Conservation (phyloP, 768 basidiomycete species). For the Mycena belliarum region DNA sequence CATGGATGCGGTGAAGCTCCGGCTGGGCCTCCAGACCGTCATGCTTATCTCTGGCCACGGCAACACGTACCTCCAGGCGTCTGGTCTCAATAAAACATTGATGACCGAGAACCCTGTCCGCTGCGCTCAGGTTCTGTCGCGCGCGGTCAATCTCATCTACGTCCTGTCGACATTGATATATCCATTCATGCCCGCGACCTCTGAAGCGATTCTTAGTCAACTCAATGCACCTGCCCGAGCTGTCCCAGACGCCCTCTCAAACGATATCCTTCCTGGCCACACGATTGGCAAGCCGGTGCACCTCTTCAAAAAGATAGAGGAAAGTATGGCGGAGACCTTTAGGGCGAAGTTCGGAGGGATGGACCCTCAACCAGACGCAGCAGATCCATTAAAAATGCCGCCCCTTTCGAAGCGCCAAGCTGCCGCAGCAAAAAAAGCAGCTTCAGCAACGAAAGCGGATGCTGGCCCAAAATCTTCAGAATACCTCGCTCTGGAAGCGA, state of each 20-base stretch:
- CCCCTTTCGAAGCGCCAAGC: conserved; percentile 60
- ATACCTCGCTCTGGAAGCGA: conserved; percentile 68
- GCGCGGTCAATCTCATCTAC: conserved; percentile 93
- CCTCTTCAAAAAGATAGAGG: conserved; percentile 93
- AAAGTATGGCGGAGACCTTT: conserved; percentile 85
- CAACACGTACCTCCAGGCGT: conserved; percentile 92
- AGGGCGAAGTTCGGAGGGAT: conserved; percentile 76
- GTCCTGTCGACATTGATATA: conserved; percentile 80
- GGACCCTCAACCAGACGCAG: conserved; percentile 38
- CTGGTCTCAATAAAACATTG: conserved; percentile 87
- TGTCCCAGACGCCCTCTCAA: conserved; percentile 70
- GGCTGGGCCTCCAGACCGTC: conserved; percentile 82
- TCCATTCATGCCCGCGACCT: conserved; percentile 96
- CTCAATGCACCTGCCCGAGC: conserved; percentile 86
- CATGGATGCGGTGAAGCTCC: conserved; percentile 91
- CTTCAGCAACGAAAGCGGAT: conserved; percentile 32
- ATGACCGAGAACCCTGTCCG: conserved; percentile 79
- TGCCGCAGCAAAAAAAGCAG: conserved; percentile 48
- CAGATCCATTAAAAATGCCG: conserved; percentile 43
- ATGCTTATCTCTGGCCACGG: conserved; percentile 90
- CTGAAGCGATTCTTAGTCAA: conserved; percentile 77
- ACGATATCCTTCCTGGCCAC: conserved; percentile 88
- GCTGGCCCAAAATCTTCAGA: conserved; percentile 72
- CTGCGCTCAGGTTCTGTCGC: conserved; percentile 87
- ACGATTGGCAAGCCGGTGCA: conserved; percentile 83